Base-by-base conservation (phyloP, 2,329 filamentous ascomycete genomes). In the Aspergillus sp. region DNA sequence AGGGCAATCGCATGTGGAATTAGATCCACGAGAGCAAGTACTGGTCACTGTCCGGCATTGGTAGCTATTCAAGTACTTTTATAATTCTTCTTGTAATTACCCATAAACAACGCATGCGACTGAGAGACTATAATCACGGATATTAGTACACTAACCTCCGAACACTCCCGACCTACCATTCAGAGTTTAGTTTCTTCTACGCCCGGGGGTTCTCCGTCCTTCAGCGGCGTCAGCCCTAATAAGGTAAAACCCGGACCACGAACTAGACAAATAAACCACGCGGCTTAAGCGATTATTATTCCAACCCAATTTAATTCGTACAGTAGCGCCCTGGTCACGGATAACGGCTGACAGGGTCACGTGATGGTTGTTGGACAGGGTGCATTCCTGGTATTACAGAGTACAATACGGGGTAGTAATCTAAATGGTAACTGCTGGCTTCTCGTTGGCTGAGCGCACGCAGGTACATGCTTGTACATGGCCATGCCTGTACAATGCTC, bases 21-120 rank as follows among this genome's bases (percentile, higher is more conserved):
- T 62, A 42, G 62, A 70, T 49, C 47, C 61, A 2, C 54, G 58
- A 27, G 68, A 72, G 46, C 66, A 67, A 48, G 67, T 72, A 5
- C 55, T 90, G 17, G 64, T 89, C 3, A 80, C 79, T 55, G 80
- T 83, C 44, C 75, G 83, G 45, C 85, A 89, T 65, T 89, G 86
- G 85, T 90, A 41, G 35, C 2, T 30, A 30, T 30, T 30, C 25
- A 10, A 9, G 12, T 30, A 30, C 25, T 30, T 10, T 4, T 30
- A 4, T 10, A 30, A 12, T 30, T 30, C 25, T 30, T 30, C 25
- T 10, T 30, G 25, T 30, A 30, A 12, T 30, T 30, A 30, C 25
- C 25, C 25, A 30, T 10, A 30, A 30, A 30, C 2, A 12, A 12
- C 25, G 10, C 25, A 30, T 10, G 25, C 12, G 25, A 30, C 25